Conservation (phyloP, 2,329 filamentous ascomycete species). For the Claviceps cyperi region DNA sequence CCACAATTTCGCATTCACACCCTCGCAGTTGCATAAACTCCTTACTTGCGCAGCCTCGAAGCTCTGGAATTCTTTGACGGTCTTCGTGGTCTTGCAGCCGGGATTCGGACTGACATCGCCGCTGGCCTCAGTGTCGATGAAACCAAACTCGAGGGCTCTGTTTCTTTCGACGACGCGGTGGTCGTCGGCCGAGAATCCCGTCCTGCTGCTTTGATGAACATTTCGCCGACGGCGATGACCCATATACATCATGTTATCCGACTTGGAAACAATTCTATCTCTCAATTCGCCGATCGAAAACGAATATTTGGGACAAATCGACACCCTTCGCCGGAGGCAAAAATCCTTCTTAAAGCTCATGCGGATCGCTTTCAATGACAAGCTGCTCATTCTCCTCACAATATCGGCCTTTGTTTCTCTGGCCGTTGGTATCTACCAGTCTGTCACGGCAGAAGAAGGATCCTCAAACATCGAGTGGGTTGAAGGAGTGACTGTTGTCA, state of each 20-base stretch:
- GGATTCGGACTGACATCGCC: conserved; percentile 32
- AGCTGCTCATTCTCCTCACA: conserved; percentile 58
- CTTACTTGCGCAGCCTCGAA: conserved; percentile 32
- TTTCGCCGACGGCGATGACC: conserved; percentile 8
- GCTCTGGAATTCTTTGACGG: conserved; percentile 39
- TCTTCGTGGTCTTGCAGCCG: conserved; percentile 34
- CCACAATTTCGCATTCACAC: conserved; percentile 39
- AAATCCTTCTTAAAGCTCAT: conserved; percentile 52
- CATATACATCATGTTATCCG: conserved; percentile 15
- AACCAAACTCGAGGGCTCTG: conserved; percentile 24
- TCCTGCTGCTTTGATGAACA: conserved; percentile 10
- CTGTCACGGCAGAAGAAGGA: conserved; percentile 37
- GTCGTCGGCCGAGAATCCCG: conserved; percentile 21
- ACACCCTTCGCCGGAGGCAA: conserved; percentile 40
- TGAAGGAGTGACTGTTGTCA: conserved; percentile 66
- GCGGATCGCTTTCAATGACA: conserved; percentile 75
- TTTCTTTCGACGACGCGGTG: conserved; percentile 36
- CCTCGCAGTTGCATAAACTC: conserved; percentile 38
- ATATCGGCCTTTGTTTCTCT: conserved; percentile 60
- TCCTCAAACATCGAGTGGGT: conserved; percentile 59
- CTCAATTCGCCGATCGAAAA: conserved; percentile 40
- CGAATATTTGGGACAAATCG: conserved; percentile 54
- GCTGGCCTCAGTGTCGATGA: conserved; percentile 38
- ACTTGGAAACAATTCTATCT: conserved; percentile 13
- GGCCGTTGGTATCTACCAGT: conserved; percentile 61